Evolutionary conservation across 305 asterid genomes (phyloP).

Genomic region (Solanum chacoense): DNA sequence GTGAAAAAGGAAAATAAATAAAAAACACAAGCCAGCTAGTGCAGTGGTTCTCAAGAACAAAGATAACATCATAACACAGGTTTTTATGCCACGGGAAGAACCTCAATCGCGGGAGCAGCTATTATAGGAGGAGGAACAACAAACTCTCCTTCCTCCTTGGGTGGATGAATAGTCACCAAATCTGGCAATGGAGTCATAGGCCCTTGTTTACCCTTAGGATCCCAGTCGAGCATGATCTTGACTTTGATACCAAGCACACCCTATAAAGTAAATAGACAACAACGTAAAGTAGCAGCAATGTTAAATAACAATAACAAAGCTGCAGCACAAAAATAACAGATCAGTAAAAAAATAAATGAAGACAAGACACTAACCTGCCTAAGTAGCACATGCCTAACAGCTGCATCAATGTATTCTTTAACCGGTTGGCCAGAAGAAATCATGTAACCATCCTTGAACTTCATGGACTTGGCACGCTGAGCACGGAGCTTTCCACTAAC

Average conservation of each 20-base stretch:
- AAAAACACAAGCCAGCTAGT: neutral
- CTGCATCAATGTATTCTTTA: conserved; percentile 42
- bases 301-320: neutral
- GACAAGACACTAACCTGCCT: conserved; percentile 27
- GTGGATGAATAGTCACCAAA: conserved; percentile 52
- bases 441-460: conserved; percentile 42
- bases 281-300: neutral
- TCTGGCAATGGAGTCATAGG: conserved; percentile 50
- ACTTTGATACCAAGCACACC: conserved; percentile 63
- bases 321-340: neutral
- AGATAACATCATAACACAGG: neutral
- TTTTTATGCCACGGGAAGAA: conserved; percentile 14
- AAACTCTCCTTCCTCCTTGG: conserved; percentile 43
- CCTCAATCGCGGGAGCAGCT: neutral
- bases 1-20: neutral
- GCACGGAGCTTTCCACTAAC: conserved; percentile 49
- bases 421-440: conserved; percentile 51
- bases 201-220: conserved; percentile 52
- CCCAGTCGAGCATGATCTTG: conserved; percentile 64
- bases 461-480: conserved; percentile 45
- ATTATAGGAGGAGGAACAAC: conserved; percentile 8
- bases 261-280: conserved; percentile 5
- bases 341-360: neutral
- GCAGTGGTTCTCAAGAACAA: neutral
- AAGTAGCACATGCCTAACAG: conserved; percentile 46